A percentile compares a stretch with the other conserved stretches of the same genome.
Evolutionary conservation across 1,139 yeast genomes (phyloP).

Genomic region (Diutina scorzettiae): DNA sequence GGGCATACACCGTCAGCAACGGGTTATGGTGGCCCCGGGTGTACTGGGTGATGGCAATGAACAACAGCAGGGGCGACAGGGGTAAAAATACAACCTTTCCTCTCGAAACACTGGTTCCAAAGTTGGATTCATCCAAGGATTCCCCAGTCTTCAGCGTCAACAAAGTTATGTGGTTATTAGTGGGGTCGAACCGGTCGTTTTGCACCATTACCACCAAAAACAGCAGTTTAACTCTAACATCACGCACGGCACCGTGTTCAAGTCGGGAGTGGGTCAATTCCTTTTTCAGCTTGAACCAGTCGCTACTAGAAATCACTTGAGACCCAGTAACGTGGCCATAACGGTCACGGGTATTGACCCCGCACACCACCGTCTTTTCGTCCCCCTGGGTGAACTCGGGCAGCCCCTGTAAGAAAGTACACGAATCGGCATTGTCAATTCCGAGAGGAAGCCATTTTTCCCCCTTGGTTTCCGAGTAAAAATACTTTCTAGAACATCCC

Average conservation of each 20-base stretch:
- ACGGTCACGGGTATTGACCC: conserved; percentile 21
- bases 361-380: conserved; percentile 39
- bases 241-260: conserved; percentile 31
- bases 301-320: conserved; percentile 32
- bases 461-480: conserved; percentile 38
- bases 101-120: conserved; percentile 31
- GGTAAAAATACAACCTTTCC: conserved; percentile 42
- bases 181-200: conserved; percentile 31
- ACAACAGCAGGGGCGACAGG: conserved; percentile 45
- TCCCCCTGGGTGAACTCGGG: conserved; percentile 25
- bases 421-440: conserved; percentile 20
- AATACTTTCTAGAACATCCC: conserved; percentile 26
- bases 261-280: conserved; percentile 14
- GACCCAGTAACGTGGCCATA: conserved; percentile 33
- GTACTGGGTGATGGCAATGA: conserved; percentile 26
- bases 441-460: conserved; percentile 33
- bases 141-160: conserved; percentile 49
- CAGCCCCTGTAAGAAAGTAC: conserved; percentile 41
- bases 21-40: conserved; percentile 10
- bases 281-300: conserved; percentile 35
- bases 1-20: conserved; percentile 36
- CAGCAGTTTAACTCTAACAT: conserved; percentile 35
- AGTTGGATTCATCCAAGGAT: conserved; percentile 38
- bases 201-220: conserved; percentile 43
- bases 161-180: conserved; percentile 29